Evolutionary conservation across 805 yeast species (phyloP), one percentile per base, ranked within the genome.

Genomic region (Cyberlindnera americana): DNA sequence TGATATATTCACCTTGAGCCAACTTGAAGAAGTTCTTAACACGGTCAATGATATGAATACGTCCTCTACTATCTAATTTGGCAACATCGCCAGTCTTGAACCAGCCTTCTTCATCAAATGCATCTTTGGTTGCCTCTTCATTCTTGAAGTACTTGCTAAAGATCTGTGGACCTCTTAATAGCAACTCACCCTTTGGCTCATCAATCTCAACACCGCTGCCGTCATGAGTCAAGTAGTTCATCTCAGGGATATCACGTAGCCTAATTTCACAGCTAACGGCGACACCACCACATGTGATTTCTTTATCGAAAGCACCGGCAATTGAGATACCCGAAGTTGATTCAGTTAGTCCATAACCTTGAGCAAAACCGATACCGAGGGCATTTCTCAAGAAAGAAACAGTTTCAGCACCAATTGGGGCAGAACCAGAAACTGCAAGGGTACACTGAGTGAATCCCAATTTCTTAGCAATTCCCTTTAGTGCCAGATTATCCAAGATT

Each of bases 21-120:
- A 71, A 59, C 67, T 81, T 81, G 70, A 80, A 81, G 54, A 81
- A 74, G 59, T 81, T 83, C 64, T 81, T 81, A 34, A 76, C 78
- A 36, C 87, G 67, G 52, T 78, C 84, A 38, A 78, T 72, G 43
- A 79, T 73, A 46, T 50, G 61, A 37, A 62, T 57, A 13, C 54
- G 47, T 18, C 75, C 73, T 25, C 51, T 51, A 12, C 50, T 48
- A 40, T 64, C 67, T 12, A 69, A 42, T 6, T 52, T 48, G 6
- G 73, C 76, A 30, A 72, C 66, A 55, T 79, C 85, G 21, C 85
- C 85, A 17, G 83, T 77, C 40, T 62, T 61, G 51, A 77, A 67
- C 81, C 82, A 78, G 6, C 74, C 77, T 16, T 73, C 75, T 3
- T 58, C 59, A n/a, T 36, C 69, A 37, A 76, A 48, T 8, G 70